Conservation (phyloP, 1,284 basidiomycete genomes). For the Tilletia setariae region DNA sequence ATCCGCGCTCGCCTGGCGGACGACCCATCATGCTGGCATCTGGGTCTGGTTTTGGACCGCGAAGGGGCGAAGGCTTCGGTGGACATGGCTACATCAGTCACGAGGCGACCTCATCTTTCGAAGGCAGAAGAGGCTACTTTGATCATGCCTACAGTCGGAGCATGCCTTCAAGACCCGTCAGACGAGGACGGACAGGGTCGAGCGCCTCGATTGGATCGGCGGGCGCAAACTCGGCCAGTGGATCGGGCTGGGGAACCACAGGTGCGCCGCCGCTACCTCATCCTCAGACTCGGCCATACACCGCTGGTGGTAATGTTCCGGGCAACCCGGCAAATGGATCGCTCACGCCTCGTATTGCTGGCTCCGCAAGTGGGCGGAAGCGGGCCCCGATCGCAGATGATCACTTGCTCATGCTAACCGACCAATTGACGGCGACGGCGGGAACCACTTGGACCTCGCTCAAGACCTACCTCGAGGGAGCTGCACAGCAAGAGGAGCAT, state of each 20-base stretch:
- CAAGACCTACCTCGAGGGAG: conserved; percentile 30
- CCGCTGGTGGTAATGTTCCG: conserved; percentile 3
- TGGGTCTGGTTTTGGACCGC: background rate
- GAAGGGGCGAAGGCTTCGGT: background rate
- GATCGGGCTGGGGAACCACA: conserved; percentile 10
- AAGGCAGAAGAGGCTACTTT: background rate
- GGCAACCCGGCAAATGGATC: conserved; percentile 20
- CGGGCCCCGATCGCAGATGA: conserved; percentile 31
- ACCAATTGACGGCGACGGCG: conserved; percentile 41
- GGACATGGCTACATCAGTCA: too few species aligned
- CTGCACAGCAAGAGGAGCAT: conserved; percentile 11
- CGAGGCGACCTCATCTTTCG: background rate
- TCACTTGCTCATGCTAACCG: conserved; percentile 37
- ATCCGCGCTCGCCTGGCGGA: conserved; percentile 4
- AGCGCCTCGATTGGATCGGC: conserved; percentile 17
- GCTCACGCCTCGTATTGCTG: conserved; percentile 19
- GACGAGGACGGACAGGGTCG: background rate
- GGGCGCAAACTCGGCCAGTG: conserved; percentile 25
- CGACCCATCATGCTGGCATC: conserved; percentile 11
- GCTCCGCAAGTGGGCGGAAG: conserved; percentile 22
- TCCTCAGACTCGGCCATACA: conserved; percentile 17
- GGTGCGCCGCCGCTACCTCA: conserved; percentile 20
- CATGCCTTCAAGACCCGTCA: background rate
- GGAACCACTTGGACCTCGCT: conserved; percentile 40
- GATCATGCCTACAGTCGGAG: conserved; percentile 10